A percentile compares a stretch with the other conserved stretches of the same genome.
Conservation (phyloP, 2,329 filamentous ascomycete species). For the Rosellinia necatrix region DNA sequence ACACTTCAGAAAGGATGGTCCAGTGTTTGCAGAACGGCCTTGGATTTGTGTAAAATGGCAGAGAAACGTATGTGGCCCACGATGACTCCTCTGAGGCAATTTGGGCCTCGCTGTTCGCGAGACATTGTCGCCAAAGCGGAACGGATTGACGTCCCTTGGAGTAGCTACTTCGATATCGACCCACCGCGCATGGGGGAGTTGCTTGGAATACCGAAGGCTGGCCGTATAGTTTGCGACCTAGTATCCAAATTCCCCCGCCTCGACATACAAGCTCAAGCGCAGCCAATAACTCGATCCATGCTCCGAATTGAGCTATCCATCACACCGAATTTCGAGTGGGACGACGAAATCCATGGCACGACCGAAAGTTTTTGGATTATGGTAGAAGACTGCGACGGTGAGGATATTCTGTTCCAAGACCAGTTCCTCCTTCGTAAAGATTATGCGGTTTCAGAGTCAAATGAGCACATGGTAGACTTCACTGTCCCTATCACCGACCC, state of each 20-base stretch:
- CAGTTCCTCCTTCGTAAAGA: conserved; percentile 90
- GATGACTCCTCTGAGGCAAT: conserved; percentile 94
- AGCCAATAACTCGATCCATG: conserved; percentile 93
- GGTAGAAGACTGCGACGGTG: conserved; percentile 95
- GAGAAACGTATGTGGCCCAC: conserved; percentile 99
- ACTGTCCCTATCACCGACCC: conserved; percentile 96
- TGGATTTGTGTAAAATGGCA: conserved; percentile 98
- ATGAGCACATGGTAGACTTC: conserved; percentile 94
- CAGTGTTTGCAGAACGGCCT: conserved; percentile 85
- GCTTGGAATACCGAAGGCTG: conserved; percentile 86
- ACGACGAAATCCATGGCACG: conserved; percentile 82
- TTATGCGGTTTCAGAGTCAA: conserved; percentile 82
- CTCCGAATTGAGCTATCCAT: conserved; percentile 88
- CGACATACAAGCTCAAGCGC: conserved; percentile 89
- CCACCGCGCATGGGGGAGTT: conserved; percentile 96
- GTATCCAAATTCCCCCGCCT: conserved; percentile 92
- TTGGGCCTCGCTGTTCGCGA: conserved; percentile 71
- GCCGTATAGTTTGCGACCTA: conserved; percentile 80
- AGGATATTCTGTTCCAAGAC: conserved; percentile 93
- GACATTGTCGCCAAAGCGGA: conserved; percentile 93
- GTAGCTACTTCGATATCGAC: conserved; percentile 93
- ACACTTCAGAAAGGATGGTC: conserved; percentile 97
- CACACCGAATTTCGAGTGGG: conserved; percentile 95
- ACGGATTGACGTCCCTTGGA: conserved; percentile 91
- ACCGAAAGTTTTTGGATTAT: conserved; percentile 97